phyloP scores from a whole-genome alignment of 768 basidiomycete genomes.

The Rhodocollybia butyracea region DNA sequence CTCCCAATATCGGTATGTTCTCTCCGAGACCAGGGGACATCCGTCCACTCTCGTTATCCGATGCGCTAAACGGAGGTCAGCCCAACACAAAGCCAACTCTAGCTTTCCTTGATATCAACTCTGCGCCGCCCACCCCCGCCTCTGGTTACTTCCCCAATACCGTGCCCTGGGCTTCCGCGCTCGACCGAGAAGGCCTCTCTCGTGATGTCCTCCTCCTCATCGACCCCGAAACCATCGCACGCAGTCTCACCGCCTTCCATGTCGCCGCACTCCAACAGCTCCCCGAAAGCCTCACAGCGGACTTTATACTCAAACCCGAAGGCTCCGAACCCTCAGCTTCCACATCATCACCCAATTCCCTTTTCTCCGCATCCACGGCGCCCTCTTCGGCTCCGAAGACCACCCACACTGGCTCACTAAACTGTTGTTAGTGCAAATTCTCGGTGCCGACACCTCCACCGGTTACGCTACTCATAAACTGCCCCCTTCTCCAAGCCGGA shows the following conservation, averaged over 20 bases:
- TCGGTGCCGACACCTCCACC: constrained; percentile 54
- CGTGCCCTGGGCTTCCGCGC: constrained; percentile 43
- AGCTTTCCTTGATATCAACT: background rate
- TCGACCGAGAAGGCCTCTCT: constrained; percentile 67
- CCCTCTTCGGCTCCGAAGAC: constrained; percentile 62
- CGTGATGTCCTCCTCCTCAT: constrained; percentile 60
- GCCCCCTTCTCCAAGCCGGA: constrained; percentile 25
- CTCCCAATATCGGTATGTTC: constrained; percentile 37
- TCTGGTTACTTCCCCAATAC: constrained; percentile 16
- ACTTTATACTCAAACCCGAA: constrained; percentile 36
- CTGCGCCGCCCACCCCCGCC: background rate
- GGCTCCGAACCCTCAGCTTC: constrained; percentile 10
- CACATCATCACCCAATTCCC: background rate
- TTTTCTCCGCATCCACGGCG: constrained; percentile 13
- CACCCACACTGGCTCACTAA: constrained; percentile 82
- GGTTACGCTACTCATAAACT: constrained; percentile 16
- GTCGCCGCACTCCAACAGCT: constrained; percentile 46
- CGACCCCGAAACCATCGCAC: constrained; percentile 60
- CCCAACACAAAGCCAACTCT: constrained; percentile 1
- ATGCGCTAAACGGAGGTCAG: constrained; percentile 31
- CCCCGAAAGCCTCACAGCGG: constrained; percentile 51
- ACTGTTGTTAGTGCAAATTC: constrained; percentile 64
- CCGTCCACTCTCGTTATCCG: constrained; percentile 39
- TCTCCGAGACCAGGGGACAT: constrained; percentile 49
- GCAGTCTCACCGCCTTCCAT: constrained; percentile 63